Evolutionary conservation across 2,329 filamentous ascomycete genomes (phyloP), one percentile per base, ranked within the genome.

Genomic region (Penicillium glabrum): DNA sequence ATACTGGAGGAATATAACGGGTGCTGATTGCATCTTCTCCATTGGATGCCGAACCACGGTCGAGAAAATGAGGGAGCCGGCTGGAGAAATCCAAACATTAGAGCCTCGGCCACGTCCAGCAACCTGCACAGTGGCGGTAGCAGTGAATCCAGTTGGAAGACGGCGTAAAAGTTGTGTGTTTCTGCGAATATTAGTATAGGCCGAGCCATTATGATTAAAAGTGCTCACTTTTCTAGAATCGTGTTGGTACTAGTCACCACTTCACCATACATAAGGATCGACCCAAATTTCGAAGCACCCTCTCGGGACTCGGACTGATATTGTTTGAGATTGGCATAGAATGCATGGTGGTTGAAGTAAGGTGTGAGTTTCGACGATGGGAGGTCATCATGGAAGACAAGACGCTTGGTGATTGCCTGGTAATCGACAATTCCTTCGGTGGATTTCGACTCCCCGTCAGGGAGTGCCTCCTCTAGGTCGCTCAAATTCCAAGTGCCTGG

Each of bases 181-280:
- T 67, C 88, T 90, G 54, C 0, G 41, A 19, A 52, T 57, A 48
- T 58, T n/a, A 61, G 44, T 16, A 27, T 31, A 21, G 14, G 5
- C n/a, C 49, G 5, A 46, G 4, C 2, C 8, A 7, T 23, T 10
- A 13, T 14, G 37, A 11, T n/a, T 1, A 23, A 14, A 24, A 54
- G 7, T 2, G 65, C 77, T 61, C 73, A 90, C 89, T 95, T 96
- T 68, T 98, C 95, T 7, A 97, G 82, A 5, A 98, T 80, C 0
- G 93, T 96, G 75, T 93, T 96, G 27, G 95, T 99, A 72, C 91
- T 96, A 3, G 93, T 97, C 16, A 97, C 82, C 7, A 96, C 91
- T 72, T 97, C 91, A 52, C 89, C 93, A 69, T 98, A 98, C 61
- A 98, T 79, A 3, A 99, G 75, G 50, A 84, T 79, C 50, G 87